These are phyloP conservation scores for Balamuthia mandrillaris DNA, from an alignment of 208 protist species.

Conservation along the genomic window DNA sequence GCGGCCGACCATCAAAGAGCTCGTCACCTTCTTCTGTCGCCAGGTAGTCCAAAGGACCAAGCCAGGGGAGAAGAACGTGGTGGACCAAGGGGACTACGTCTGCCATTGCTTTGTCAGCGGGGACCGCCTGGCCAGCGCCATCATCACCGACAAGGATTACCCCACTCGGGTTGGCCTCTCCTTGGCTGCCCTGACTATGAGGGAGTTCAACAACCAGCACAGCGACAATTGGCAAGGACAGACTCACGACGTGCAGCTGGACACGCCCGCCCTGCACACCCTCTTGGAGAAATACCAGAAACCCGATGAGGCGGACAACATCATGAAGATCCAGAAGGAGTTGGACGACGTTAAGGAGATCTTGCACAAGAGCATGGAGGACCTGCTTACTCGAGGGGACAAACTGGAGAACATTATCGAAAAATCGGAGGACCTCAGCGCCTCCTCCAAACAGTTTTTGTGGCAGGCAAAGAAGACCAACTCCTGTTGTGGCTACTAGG, in stretches of 20 bases:
- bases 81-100: slow-evolving; percentile 26
- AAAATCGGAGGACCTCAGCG: slow-evolving; percentile 37
- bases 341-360: slow-evolving; percentile 42
- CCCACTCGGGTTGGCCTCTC: slow-evolving; percentile 15
- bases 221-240: not conserved
- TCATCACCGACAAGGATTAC: slow-evolving; percentile 28
- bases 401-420: slow-evolving; percentile 45
- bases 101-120: slow-evolving; percentile 1
- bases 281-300: slow-evolving; percentile 34
- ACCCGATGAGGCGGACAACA: slow-evolving; percentile 17
- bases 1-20: not conserved
- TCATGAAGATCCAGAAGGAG: slow-evolving; percentile 38
- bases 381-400: slow-evolving; percentile 35
- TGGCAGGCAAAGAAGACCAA: slow-evolving; percentile 47
- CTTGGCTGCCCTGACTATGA: not conserved
- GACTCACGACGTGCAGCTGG: not conserved
- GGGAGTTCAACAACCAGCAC: not conserved
- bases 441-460: slow-evolving; percentile 36
- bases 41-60: slow-evolving; percentile 10
- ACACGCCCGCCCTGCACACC: not conserved
- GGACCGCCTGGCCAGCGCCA: not conserved
- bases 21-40: slow-evolving; percentile 30
- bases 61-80: slow-evolving; percentile 15
- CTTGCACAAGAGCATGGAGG: slow-evolving; percentile 38
- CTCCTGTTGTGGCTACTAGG: slow-evolving; percentile 1